Evolutionary conservation across 306 rosid species (phyloP), one percentile per base, ranked within the genome.

Genomic region (Cicer yamashitae): DNA sequence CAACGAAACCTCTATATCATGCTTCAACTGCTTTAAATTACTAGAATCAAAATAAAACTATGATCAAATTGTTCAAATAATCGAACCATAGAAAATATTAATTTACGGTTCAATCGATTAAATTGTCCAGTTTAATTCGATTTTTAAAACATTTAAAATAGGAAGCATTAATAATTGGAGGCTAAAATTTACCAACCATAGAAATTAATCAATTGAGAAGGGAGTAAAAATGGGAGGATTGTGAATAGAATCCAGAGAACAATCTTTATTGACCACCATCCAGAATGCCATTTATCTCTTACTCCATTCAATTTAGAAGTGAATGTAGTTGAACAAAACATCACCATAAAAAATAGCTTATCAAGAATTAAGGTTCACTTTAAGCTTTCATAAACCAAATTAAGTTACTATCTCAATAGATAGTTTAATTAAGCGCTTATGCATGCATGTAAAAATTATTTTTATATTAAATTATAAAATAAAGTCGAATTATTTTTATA

Each of bases 211-310:
- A 92, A 15, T 3, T 40, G 44, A 56, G 92, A 50, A 83, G 99
- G 99, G 48, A 96, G 96, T 72, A 92, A 74, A 89, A 96, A 92
- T 59, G 99, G 88, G 83, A 92, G 81, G 20, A 90, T 68, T 43
- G 83, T 81, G 57, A 87, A 75, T 12, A 54, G 67, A 8, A 85
- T 43, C 90, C 89, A 84, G 13, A 96, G 77, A 78, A 86, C 81
- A 76, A 89, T 86, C 86, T 96, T 96, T 15, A 84, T 82, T 73
- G 87, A 88, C 99, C 99, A 96, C 98, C 98, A 96, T 79, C 99
- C 97, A 14, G 99, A 96, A 79, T 96, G 99, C 99, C 98, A 96
- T 47, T 17, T 60, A 78, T 90, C 87, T 85, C 96, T 87, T 2
- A 65, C 62, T 18, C 82, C 89, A 1, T 83, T 86, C 87, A 89